phyloP scores from a whole-genome alignment of 306 rosid species.

The Vicia sativa region DNA sequence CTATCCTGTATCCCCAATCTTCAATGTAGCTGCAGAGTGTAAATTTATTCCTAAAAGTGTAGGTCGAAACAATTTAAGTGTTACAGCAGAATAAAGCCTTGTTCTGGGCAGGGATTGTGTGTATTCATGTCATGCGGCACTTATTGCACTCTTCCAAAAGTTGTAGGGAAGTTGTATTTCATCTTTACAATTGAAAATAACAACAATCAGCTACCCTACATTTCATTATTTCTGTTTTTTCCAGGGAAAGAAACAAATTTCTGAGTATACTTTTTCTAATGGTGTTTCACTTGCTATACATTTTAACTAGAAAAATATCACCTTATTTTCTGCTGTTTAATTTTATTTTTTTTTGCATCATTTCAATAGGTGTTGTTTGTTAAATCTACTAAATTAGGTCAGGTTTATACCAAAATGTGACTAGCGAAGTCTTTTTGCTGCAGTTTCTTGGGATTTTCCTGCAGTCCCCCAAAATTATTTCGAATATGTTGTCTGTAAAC shows the following conservation, averaged over 20 bases:
- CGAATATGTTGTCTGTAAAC: not conserved
- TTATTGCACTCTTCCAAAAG: slow-evolving; percentile 53
- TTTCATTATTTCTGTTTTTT: not conserved
- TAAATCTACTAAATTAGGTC: slow-evolving; percentile 3
- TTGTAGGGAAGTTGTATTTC: slow-evolving; percentile 65
- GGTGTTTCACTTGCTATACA: slow-evolving; percentile 6
- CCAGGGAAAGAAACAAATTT: not conserved
- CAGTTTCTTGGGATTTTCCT: slow-evolving; percentile 16
- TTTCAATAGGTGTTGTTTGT: slow-evolving; percentile 7
- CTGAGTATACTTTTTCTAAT: not conserved
- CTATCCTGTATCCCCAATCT: not conserved
- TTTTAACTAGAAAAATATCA: not conserved
- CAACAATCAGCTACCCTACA: slow-evolving; percentile 64
- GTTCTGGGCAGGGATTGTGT: slow-evolving; percentile 57
- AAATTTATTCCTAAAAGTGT: slow-evolving; percentile 22
- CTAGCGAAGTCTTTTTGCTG: not conserved
- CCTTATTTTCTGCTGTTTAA: not conserved
- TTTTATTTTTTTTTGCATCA: not conserved
- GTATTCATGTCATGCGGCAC: slow-evolving; percentile 54
- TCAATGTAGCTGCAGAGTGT: slow-evolving; percentile 17
- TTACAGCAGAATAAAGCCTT: slow-evolving; percentile 10
- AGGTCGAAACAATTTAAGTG: slow-evolving; percentile 24
- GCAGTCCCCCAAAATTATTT: not conserved
- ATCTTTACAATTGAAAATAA: slow-evolving; percentile 38
- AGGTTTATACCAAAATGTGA: slow-evolving; percentile 15